Percentiles rank a stretch among this genome's conserved stretches.
These are phyloP conservation scores for Leccinum pachyderme DNA, from an alignment of 1,284 basidiomycete species.

Conservation along the genomic window DNA sequence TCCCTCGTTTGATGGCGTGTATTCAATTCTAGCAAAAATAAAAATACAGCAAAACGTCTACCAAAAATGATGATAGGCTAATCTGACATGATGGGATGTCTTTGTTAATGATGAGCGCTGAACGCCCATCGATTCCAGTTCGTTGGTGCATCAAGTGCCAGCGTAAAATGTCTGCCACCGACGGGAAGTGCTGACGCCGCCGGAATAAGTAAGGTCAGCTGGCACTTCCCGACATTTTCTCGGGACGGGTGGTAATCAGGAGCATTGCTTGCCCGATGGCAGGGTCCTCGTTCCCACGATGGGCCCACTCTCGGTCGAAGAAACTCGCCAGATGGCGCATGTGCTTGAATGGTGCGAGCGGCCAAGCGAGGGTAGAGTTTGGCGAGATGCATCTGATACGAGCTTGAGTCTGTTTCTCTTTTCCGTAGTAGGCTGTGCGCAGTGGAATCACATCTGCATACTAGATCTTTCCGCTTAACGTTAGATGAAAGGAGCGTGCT, in stretches of 20 bases:
- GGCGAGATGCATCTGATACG: slow-evolving; percentile 8
- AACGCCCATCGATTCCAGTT: slow-evolving; percentile 14
- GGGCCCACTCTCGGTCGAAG: background rate
- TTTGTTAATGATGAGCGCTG: slow-evolving; percentile 8
- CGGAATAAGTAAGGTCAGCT: slow-evolving; percentile 15
- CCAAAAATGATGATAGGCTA: slow-evolving; percentile 19
- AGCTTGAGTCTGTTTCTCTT: slow-evolving; percentile 10
- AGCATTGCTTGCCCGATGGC: slow-evolving; percentile 4
- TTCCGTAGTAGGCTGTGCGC: slow-evolving; percentile 28
- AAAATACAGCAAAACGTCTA: slow-evolving; percentile 11
- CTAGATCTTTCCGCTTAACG: slow-evolving; percentile 36
- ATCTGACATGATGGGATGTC: slow-evolving; percentile 19
- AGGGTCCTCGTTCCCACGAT: slow-evolving; percentile 18
- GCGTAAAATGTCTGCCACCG: slow-evolving; percentile 16
- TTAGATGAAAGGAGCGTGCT: slow-evolving; percentile 37
- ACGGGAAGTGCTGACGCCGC: slow-evolving; percentile 10
- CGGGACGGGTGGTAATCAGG: slow-evolving; percentile 11
- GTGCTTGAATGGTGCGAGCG: background rate
- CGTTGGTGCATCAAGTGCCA: slow-evolving; percentile 29
- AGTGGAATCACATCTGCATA: slow-evolving; percentile 34
- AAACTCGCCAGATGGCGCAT: background rate
- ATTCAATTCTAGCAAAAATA: slow-evolving; percentile 2
- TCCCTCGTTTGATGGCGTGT: slow-evolving; percentile 1
- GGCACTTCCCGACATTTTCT: slow-evolving; percentile 22
- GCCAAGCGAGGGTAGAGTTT: slow-evolving; percentile 15